Percentiles rank a stretch among this genome's conserved stretches.
Evolutionary conservation across 179 eudicot genomes (phyloP).

Genomic region (Sideroxylon spinosum): DNA sequence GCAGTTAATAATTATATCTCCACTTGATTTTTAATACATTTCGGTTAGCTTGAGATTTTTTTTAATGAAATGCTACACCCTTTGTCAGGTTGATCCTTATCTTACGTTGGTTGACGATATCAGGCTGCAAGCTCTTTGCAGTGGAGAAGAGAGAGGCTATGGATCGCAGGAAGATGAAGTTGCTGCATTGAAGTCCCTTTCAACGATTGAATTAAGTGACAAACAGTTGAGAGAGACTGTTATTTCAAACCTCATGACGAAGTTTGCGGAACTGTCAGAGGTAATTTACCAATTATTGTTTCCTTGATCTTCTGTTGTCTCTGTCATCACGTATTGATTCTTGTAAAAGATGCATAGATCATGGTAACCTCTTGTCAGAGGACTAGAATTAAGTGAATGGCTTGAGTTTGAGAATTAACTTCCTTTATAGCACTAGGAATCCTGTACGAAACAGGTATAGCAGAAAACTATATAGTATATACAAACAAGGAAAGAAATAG

Average conservation of each 20-base stretch:
- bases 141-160: conserved; percentile 26
- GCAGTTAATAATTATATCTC: background rate
- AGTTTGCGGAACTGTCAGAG: conserved; percentile 60
- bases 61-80: conserved; percentile 2
- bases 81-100: conserved; percentile 73
- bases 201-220: conserved; percentile 44
- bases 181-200: conserved; percentile 55
- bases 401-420: too few species aligned
- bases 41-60: background rate
- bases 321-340: conserved; percentile 8
- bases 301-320: conserved; percentile 2
- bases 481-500: too few species aligned
- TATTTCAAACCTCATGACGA: conserved; percentile 42
- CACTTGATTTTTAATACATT: background rate
- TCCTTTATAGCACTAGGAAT: too few species aligned
- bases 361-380: background rate
- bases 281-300: conserved; percentile 28
- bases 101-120: conserved; percentile 64
- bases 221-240: conserved; percentile 58
- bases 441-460: too few species aligned
- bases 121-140: conserved; percentile 48
- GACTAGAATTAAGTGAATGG: too few species aligned
- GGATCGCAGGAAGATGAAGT: conserved; percentile 69
- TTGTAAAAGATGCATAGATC: background rate
- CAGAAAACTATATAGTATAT: too few species aligned